Percentiles rank a stretch among this genome's conserved stretches.
Evolutionary conservation across 1,284 basidiomycete species (phyloP).

Genomic region (Gomphus bonarii): DNA sequence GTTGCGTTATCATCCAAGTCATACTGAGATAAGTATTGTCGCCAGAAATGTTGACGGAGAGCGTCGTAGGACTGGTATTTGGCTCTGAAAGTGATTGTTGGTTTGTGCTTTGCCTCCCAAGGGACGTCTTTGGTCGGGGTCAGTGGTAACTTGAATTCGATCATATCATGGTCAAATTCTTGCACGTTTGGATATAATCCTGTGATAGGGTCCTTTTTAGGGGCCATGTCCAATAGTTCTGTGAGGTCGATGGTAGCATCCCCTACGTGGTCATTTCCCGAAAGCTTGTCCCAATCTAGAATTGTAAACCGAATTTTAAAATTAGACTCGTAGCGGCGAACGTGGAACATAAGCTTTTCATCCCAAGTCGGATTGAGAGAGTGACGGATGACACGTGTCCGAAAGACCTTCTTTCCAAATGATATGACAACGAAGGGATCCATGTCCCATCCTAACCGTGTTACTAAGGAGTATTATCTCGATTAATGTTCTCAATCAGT

Average conservation of each 20-base stretch:
- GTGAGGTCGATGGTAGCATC: conserved; percentile 61
- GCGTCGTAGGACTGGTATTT: conserved; percentile 94
- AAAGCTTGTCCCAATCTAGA: conserved; percentile 92
- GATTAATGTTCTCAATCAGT: not conserved
- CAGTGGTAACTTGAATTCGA: conserved; percentile 52
- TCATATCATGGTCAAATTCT: conserved; percentile 50
- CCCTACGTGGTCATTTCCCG: conserved; percentile 81
- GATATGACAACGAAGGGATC: conserved; percentile 95
- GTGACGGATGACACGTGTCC: conserved; percentile 84
- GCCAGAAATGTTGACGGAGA: conserved; percentile 87
- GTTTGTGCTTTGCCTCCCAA: conserved; percentile 59
- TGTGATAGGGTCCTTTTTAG: conserved; percentile 61
- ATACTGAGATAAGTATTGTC: conserved; percentile 83
- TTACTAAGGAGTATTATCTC: conserved; percentile 39
- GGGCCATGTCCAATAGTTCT: conserved; percentile 62
- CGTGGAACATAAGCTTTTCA: conserved; percentile 94
- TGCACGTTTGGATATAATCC: conserved; percentile 59
- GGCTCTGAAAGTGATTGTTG: conserved; percentile 61
- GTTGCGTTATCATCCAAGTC: conserved; percentile 79
- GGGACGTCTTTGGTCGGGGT: conserved; percentile 41
- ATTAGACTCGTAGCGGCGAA: conserved; percentile 73
- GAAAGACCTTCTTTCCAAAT: conserved; percentile 95
- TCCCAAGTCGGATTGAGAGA: conserved; percentile 89
- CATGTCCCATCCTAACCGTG: conserved; percentile 87
- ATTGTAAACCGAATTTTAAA: conserved; percentile 75